Percentiles rank a stretch among this genome's conserved stretches.
These are phyloP conservation scores for Tolypocladium album DNA, from an alignment of 2,329 filamentous ascomycete species.

Conservation along the genomic window DNA sequence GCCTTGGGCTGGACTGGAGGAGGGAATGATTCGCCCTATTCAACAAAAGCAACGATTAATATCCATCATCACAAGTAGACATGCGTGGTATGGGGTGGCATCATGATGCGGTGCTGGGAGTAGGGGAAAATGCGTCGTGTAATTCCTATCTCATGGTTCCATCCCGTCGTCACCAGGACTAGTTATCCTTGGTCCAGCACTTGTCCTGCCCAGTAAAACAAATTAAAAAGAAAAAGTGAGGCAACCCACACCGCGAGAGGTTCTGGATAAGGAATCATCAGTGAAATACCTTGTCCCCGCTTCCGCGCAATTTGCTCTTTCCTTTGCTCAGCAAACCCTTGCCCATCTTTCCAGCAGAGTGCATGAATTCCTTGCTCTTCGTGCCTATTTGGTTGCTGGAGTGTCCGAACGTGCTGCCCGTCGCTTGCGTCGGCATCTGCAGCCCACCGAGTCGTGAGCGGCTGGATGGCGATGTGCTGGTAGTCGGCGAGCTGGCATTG, in stretches of 20 bases:
- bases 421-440: slow-evolving; percentile 26
- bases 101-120: slow-evolving; percentile 1
- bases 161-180: slow-evolving; percentile 16
- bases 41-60: slow-evolving; percentile 19
- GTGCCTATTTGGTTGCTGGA: slow-evolving; percentile 58
- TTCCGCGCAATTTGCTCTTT: slow-evolving; percentile 67
- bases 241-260: slow-evolving; percentile 8
- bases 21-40: slow-evolving; percentile 25
- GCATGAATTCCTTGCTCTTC: slow-evolving; percentile 82
- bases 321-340: slow-evolving; percentile 89
- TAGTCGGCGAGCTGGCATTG: slow-evolving; percentile 27
- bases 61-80: slow-evolving; percentile 16
- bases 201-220: slow-evolving; percentile 11
- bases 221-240: slow-evolving; percentile 5
- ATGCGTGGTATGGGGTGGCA: slow-evolving; percentile 11
- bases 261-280: slow-evolving; percentile 31
- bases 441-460: slow-evolving; percentile 24
- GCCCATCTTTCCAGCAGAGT: slow-evolving; percentile 77
- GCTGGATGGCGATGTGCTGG: slow-evolving; percentile 15
- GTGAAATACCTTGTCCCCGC: slow-evolving; percentile 82
- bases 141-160: slow-evolving; percentile 31
- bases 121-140: slow-evolving; percentile 19
- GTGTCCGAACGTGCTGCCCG: slow-evolving; percentile 36
- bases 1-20: slow-evolving; percentile 22
- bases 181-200: slow-evolving; percentile 14